These are phyloP conservation scores for Epichloe coenophiala DNA, from an alignment of 2,329 filamentous ascomycete genomes.

Conservation along the genomic window DNA sequence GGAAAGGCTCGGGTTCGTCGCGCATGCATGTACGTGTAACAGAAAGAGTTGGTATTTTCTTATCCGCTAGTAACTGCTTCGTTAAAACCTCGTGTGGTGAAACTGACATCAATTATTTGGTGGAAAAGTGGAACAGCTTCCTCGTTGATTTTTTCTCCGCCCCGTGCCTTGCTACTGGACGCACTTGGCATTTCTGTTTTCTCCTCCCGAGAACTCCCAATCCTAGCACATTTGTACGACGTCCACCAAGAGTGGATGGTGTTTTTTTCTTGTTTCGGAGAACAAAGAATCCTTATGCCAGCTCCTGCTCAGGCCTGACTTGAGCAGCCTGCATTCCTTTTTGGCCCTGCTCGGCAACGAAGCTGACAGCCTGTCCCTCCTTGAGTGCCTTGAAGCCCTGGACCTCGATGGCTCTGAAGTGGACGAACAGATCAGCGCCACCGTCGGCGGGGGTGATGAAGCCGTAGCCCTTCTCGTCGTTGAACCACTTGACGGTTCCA, in stretches of 20 bases:
- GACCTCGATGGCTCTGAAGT: constrained; percentile 8
- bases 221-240: not conserved
- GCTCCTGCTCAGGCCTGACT: constrained; percentile 13
- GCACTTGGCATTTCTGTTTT: not conserved
- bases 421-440: constrained; percentile 8
- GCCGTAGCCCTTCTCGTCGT: constrained; percentile 11
- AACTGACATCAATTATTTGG: constrained; percentile 3
- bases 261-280: not conserved
- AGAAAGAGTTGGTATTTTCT: constrained; percentile 1
- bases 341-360: constrained; percentile 6
- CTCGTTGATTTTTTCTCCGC: not conserved
- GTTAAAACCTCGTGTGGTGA: constrained; percentile 1
- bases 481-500: constrained; percentile 10
- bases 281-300: not conserved
- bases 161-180: not conserved
- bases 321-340: constrained; percentile 9
- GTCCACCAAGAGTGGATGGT: not conserved
- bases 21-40: not conserved
- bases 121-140: constrained; percentile 2
- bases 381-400: constrained; percentile 9
- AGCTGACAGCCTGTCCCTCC: constrained; percentile 8
- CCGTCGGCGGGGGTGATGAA: constrained; percentile 7
- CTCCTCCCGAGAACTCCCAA: not conserved
- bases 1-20: not conserved
- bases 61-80: constrained; percentile 3